Evolutionary conservation across 179 eudicot species (phyloP).

Genomic region (Silene coronaria): DNA sequence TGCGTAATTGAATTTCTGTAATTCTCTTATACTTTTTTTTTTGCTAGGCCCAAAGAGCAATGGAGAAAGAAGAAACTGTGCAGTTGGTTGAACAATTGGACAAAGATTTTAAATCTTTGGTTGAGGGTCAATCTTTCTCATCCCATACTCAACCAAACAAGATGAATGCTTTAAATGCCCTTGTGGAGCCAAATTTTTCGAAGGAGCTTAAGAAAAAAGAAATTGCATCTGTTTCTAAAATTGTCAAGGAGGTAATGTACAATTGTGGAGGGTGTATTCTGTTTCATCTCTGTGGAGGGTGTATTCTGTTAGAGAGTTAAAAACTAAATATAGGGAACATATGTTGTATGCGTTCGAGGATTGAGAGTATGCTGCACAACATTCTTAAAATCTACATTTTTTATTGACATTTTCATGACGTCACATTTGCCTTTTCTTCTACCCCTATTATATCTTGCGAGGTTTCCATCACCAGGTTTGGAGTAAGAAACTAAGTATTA

Average conservation of each 20-base stretch:
- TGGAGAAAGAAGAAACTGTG: slow-evolving; percentile 85
- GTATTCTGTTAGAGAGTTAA: neutral
- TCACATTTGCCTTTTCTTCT: neutral
- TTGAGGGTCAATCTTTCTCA: slow-evolving; percentile 61
- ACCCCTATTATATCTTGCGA: neutral
- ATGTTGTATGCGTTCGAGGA: neutral
- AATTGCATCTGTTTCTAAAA: slow-evolving; percentile 22
- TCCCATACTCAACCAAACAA: slow-evolving; percentile 69
- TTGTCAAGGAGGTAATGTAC: slow-evolving; percentile 42
- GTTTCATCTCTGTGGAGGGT: neutral
- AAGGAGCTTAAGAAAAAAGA: slow-evolving; percentile 39
- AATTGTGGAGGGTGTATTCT: neutral
- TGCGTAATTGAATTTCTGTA: neutral
- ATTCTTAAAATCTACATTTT: neutral
- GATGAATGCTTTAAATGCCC: slow-evolving; percentile 66
- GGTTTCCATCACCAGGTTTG: neutral
- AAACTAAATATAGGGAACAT: neutral
- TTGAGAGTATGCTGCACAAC: neutral
- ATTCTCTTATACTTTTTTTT: neutral
- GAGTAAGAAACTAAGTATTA: neutral
- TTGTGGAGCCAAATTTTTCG: slow-evolving; percentile 49
- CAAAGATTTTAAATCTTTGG: slow-evolving; percentile 66
- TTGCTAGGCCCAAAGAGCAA: slow-evolving; percentile 71
- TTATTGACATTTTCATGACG: neutral
- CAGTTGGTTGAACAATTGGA: slow-evolving; percentile 64